A percentile compares a stretch with the other conserved stretches of the same genome.
Evolutionary conservation across 345 rosid genomes (phyloP).

Genomic region (Salix udensis): DNA sequence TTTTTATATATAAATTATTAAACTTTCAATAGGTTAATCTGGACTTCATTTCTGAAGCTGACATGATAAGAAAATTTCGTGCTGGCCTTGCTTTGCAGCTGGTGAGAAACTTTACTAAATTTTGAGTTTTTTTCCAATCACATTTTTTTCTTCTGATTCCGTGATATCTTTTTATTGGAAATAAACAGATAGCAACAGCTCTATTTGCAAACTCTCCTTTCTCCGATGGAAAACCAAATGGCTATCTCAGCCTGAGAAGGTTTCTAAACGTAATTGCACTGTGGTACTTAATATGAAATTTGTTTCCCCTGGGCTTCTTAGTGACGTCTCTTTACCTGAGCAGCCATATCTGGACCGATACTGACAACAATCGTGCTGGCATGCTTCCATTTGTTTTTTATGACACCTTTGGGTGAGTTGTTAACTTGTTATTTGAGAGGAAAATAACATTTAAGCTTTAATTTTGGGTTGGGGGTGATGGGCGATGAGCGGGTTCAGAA

Average conservation of each 20-base stretch:
- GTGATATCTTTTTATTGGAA: slow-evolving; percentile 31
- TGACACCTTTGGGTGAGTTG: slow-evolving; percentile 81
- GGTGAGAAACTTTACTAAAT: slow-evolving; percentile 45
- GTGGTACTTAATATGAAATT: background rate
- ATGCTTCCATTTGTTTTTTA: slow-evolving; percentile 98
- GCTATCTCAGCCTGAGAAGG: slow-evolving; percentile 99
- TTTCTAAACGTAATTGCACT: slow-evolving; percentile 18
- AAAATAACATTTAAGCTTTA: background rate
- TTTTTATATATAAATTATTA: slow-evolving; percentile 2
- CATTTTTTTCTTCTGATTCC: slow-evolving; percentile 6
- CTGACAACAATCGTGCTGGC: slow-evolving; percentile 86
- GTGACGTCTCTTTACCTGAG: slow-evolving; percentile 28
- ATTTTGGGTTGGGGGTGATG: background rate
- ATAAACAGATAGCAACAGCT: slow-evolving; percentile 93
- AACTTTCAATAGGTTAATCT: slow-evolving; percentile 70
- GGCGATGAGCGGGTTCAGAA: background rate
- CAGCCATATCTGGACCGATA: slow-evolving; percentile 97
- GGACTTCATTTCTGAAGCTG: slow-evolving; percentile 91
- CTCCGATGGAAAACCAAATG: slow-evolving; percentile 95
- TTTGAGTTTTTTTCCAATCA: background rate
- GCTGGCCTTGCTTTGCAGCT: slow-evolving; percentile 98
- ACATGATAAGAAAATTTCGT: slow-evolving; percentile 95
- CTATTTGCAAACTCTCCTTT: slow-evolving; percentile 98
- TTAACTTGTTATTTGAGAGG: background rate
- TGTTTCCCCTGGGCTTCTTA: slow-evolving; percentile 4